Evolutionary conservation across 2,329 filamentous ascomycete species (phyloP), one percentile per base, ranked within the genome.

Genomic region (Cladophialophora bantiana): DNA sequence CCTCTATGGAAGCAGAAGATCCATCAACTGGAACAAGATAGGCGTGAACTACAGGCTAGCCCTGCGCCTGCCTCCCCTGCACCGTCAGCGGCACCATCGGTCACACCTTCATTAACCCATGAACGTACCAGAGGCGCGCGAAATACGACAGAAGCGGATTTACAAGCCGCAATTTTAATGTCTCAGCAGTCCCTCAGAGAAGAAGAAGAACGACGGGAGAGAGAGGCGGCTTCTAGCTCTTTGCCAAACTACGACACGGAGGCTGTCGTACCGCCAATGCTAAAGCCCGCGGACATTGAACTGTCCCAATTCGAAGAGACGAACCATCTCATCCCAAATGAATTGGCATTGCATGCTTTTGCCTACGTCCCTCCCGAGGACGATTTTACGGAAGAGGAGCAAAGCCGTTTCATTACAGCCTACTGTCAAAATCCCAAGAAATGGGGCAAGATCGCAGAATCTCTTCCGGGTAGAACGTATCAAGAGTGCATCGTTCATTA

Each of bases 401-500:
- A 84, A 63, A 75, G 77, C 35, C 74, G 75, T 1, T 84, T 84
- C 70, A 80, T 79, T 0, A 77, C 82, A 62, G 80, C 81, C 15
- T 84, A 83, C 69, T 80, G 82, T 76, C 75, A 78, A 4, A 74
- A 79, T 62, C 82, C 82, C 2, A 84, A 84, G 76, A 82, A 81
- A 75, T 84, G 82, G 80, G 81, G 82, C 26, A 82, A 82, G 69
- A 84, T 84, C 67, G 82, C 82, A 2, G 80, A 82, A 59, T 75
- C 77, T 31, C 70, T 84, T 32, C 80, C 81, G 40, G 79, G 78
- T 12, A 79, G 82, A 26, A 77, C 78, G 42, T 84, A 81, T 74
- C 78, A 81, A 69, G 78, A 83, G 62, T 84, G 82, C 67, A 83
- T 84, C 58, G 73, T 79, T 60, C 82, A 84, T 70, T 84, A 84